Evolutionary conservation across 257 asterid species (phyloP).

Genomic region (Nicotiana obtusifolia): DNA sequence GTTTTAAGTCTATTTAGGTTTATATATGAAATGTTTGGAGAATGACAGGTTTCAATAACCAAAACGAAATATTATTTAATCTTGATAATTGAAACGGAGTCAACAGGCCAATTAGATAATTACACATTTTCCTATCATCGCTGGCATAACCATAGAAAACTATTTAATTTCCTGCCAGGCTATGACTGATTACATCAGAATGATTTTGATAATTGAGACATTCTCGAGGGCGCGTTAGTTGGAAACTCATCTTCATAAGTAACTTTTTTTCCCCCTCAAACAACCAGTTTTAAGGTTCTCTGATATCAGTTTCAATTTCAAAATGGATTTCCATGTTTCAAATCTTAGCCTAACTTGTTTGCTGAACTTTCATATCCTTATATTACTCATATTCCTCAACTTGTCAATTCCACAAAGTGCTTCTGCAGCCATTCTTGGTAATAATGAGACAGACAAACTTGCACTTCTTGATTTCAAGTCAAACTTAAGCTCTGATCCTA

Average conservation of each 20-base stretch:
- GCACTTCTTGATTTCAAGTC: conserved; percentile 39
- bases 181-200: too few species aligned
- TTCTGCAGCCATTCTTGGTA: conserved; percentile 19
- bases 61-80: neutral
- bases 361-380: conserved; percentile 5
- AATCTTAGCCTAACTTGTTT: conserved; percentile 9
- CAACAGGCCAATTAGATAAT: too few species aligned
- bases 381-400: neutral
- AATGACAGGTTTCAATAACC: neutral
- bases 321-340: conserved; percentile 18
- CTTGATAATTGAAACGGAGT: neutral
- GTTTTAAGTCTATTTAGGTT: neutral
- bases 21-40: neutral
- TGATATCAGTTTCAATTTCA: neutral
- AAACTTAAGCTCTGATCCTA: conserved; percentile 35
- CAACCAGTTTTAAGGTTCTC: neutral
- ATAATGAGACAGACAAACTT: conserved; percentile 23
- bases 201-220: neutral
- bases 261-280: neutral
- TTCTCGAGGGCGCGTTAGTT: neutral
- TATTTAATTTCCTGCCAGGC: neutral
- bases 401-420: conserved; percentile 19
- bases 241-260: neutral
- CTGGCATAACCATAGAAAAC: too few species aligned
- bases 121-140: too few species aligned